A percentile compares a stretch with the other conserved stretches of the same genome.
Evolutionary conservation across 2,329 filamentous ascomycete species (phyloP).

Genomic region (Phyllosticta citrichinensis): DNA sequence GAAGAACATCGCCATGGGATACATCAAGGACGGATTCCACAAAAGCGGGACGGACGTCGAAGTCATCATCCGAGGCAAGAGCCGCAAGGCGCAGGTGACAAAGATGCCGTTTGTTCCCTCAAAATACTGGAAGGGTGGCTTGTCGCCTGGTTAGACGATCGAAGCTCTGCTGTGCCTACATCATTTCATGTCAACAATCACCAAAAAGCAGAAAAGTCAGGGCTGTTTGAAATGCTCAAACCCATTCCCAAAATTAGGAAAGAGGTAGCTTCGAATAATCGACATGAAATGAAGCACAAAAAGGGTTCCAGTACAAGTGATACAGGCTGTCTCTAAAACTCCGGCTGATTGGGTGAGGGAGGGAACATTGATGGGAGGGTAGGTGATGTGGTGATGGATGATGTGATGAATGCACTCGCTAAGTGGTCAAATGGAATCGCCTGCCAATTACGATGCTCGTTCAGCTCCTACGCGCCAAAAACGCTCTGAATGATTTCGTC

Average conservation of each 20-base stretch:
- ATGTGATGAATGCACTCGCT: not conserved
- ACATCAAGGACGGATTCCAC: constrained; percentile 70
- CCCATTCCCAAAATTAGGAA: not conserved
- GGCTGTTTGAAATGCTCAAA: not conserved
- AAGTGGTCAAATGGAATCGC: not conserved
- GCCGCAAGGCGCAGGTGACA: constrained; percentile 62
- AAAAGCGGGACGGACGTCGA: constrained; percentile 75
- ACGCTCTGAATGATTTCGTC: constrained; percentile 39
- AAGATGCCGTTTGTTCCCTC: constrained; percentile 84
- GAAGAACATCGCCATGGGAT: constrained; percentile 94
- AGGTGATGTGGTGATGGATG: not conserved
- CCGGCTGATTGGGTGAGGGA: not conserved
- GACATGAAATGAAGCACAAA: not conserved
- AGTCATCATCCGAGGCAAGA: constrained; percentile 67
- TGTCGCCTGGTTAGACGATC: not conserved
- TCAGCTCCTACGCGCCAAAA: constrained; percentile 20
- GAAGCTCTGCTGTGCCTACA: not conserved
- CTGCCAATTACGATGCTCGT: not conserved
- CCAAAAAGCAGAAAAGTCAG: not conserved
- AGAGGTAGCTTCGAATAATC: not conserved
- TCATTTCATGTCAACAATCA: not conserved
- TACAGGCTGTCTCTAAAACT: not conserved
- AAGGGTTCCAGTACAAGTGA: not conserved
- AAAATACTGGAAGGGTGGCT: constrained; percentile 55
- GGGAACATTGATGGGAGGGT: not conserved